Conservation (phyloP, 1,284 basidiomycete genomes). For the Microbotryum silenes-acaulis region DNA sequence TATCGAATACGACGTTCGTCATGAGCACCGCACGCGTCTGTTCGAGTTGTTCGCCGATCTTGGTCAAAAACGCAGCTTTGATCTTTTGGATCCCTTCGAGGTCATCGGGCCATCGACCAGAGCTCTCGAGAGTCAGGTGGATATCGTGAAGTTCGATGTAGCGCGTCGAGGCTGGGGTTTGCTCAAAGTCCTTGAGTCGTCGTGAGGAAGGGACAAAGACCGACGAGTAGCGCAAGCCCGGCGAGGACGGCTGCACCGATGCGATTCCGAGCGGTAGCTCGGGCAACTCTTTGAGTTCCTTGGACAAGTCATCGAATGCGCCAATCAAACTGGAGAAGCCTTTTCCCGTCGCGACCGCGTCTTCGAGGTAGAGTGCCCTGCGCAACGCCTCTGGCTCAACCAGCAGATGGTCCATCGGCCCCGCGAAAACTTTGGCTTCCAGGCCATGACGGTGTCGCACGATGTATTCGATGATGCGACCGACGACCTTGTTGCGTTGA, state of each 20-base stretch:
- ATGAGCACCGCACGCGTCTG: slow-evolving; percentile 48
- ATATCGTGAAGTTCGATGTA: slow-evolving; percentile 64
- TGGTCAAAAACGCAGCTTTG: slow-evolving; percentile 75
- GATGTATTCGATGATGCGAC: slow-evolving; percentile 64
- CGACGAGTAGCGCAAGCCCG: slow-evolving; percentile 72
- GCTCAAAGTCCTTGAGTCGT: slow-evolving; percentile 38
- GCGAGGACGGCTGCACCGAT: slow-evolving; percentile 64
- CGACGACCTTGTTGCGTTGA: slow-evolving; percentile 66
- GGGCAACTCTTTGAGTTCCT: slow-evolving; percentile 63
- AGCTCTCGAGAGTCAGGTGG: slow-evolving; percentile 80
- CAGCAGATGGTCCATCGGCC: slow-evolving; percentile 58
- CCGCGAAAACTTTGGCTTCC: slow-evolving; percentile 46
- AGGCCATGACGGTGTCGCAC: slow-evolving; percentile 68
- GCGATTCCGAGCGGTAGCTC: slow-evolving; percentile 71
- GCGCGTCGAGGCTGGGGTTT: slow-evolving; percentile 46
- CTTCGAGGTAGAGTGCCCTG: slow-evolving; percentile 38
- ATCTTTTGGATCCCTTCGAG: slow-evolving; percentile 85
- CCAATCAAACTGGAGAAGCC: slow-evolving; percentile 65
- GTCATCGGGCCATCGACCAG: slow-evolving; percentile 91
- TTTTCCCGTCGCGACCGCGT: slow-evolving; percentile 36
- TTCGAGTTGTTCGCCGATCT: slow-evolving; percentile 52
- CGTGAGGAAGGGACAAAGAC: slow-evolving; percentile 61
- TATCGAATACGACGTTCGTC: slow-evolving; percentile 39
- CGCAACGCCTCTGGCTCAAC: slow-evolving; percentile 41
- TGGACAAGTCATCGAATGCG: slow-evolving; percentile 74